Percentiles rank a stretch among this genome's conserved stretches.
phyloP scores from a whole-genome alignment of 2,329 filamentous ascomycete species.

The Talaromyces sp. region DNA sequence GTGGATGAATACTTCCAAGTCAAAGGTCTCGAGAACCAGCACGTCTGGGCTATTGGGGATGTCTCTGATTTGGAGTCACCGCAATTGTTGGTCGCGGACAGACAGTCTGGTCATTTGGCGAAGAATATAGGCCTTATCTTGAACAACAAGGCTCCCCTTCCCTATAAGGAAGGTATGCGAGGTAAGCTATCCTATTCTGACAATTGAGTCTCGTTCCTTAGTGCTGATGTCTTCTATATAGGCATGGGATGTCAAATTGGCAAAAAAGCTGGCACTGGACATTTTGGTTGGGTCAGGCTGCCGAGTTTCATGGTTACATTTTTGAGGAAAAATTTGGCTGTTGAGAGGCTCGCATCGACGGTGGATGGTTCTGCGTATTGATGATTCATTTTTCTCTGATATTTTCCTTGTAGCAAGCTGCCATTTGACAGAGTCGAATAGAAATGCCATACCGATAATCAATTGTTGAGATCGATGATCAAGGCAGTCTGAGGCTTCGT shows the following conservation, averaged over 20 bases:
- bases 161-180: conserved; percentile 5
- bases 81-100: conserved; percentile 9
- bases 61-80: conserved; percentile 12
- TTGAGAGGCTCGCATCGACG: neutral
- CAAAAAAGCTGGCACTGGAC: conserved; percentile 15
- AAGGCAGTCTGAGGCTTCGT: neutral
- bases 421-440: neutral
- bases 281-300: conserved; percentile 1
- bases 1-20: conserved; percentile 16
- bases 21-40: conserved; percentile 16
- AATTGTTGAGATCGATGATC: neutral
- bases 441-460: neutral
- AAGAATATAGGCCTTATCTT: conserved; percentile 15
- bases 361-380: conserved; percentile 15
- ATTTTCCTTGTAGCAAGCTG: neutral
- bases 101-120: conserved; percentile 14
- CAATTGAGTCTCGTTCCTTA: neutral
- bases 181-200: neutral
- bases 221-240: neutral
- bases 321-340: conserved; percentile 13
- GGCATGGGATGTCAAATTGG: conserved; percentile 19
- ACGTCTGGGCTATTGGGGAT: conserved; percentile 19
- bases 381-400: neutral
- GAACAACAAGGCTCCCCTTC: neutral
- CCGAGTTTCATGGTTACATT: conserved; percentile 10